phyloP scores from a whole-genome alignment of 164 flowering plant species.

The Vitis cinerea region DNA sequence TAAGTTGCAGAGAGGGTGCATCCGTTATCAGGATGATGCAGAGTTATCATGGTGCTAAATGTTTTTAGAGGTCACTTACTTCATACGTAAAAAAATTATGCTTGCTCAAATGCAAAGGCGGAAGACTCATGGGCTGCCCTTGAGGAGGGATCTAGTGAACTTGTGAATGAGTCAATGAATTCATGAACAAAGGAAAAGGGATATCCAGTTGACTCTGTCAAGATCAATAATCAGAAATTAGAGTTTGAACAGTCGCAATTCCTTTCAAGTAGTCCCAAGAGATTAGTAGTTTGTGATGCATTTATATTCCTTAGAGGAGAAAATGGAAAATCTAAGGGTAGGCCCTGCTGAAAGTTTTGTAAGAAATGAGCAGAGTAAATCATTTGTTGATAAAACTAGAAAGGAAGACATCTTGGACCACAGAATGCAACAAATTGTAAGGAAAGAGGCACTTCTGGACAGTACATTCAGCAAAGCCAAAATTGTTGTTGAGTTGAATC shows the following conservation, averaged over 20 bases:
- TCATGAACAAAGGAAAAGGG: slow-evolving; percentile 97
- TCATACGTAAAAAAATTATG: slow-evolving; percentile 71
- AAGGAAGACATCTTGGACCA: too few relatives aligned
- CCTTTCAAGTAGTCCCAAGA: slow-evolving; percentile 59
- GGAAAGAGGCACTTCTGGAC: too few relatives aligned
- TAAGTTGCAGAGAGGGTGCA: too few relatives aligned
- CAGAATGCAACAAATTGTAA: too few relatives aligned
- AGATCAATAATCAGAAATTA: slow-evolving; percentile 54
- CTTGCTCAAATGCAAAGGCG: slow-evolving; percentile 84
- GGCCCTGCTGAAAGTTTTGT: slow-evolving; percentile 32
- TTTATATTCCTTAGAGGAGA: slow-evolving; percentile 21
- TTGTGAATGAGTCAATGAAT: slow-evolving; percentile 81
- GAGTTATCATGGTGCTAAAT: too few relatives aligned
- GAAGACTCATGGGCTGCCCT: slow-evolving; percentile 94
- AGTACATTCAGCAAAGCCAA: too few relatives aligned
- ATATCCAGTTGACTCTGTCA: slow-evolving; percentile 84
- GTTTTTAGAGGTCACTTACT: slow-evolving; percentile 68
- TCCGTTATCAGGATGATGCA: too few relatives aligned
- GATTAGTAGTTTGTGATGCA: too few relatives aligned
- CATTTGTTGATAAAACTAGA: slow-evolving; percentile 21
- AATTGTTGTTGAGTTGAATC: too few relatives aligned
- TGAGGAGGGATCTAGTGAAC: slow-evolving; percentile 86
- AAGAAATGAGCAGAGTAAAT: slow-evolving; percentile 32
- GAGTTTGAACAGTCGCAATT: slow-evolving; percentile 92
- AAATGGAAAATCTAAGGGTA: slow-evolving; percentile 43